Conservation (phyloP, 2,329 filamentous ascomycete species). For the Colletotrichum theobromicola region DNA sequence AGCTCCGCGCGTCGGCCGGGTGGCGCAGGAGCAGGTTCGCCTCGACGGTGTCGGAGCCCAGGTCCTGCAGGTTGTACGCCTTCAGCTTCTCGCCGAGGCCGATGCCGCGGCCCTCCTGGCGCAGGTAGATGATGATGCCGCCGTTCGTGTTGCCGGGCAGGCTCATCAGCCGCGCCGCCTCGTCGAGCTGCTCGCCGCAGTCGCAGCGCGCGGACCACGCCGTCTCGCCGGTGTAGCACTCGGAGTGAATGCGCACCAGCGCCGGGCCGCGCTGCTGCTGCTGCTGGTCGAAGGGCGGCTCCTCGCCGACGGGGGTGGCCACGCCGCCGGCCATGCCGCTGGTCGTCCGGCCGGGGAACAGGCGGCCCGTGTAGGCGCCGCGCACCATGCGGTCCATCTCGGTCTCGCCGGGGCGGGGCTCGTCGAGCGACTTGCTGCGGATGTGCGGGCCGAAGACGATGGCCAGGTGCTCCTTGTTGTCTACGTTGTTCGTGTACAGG, state of each 20-base stretch:
- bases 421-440: slow-evolving; percentile 74
- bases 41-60: slow-evolving; percentile 97
- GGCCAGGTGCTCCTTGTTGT: slow-evolving; percentile 94
- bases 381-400: slow-evolving; percentile 92
- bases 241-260: slow-evolving; percentile 92
- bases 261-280: slow-evolving; percentile 53
- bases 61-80: slow-evolving; percentile 95
- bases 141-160: slow-evolving; percentile 62
- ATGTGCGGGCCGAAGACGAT: slow-evolving; percentile 95
- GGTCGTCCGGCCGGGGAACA: slow-evolving; percentile 84
- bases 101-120: slow-evolving; percentile 95
- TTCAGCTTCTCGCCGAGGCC: slow-evolving; percentile 95
- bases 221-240: slow-evolving; percentile 98
- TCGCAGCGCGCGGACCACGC: slow-evolving; percentile 98
- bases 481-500: slow-evolving; percentile 89
- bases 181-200: slow-evolving; percentile 96
- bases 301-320: slow-evolving; percentile 23
- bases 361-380: slow-evolving; percentile 86
- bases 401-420: slow-evolving; percentile 75
- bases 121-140: slow-evolving; percentile 93
- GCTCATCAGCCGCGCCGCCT: slow-evolving; percentile 93
- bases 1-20: slow-evolving; percentile 92
- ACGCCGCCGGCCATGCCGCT: slow-evolving; percentile 63
- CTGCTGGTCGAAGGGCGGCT: slow-evolving; percentile 1
- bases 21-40: slow-evolving; percentile 91